phyloP scores from a whole-genome alignment of 2,329 filamentous ascomycete species.

The Epicoccum nigrum region DNA sequence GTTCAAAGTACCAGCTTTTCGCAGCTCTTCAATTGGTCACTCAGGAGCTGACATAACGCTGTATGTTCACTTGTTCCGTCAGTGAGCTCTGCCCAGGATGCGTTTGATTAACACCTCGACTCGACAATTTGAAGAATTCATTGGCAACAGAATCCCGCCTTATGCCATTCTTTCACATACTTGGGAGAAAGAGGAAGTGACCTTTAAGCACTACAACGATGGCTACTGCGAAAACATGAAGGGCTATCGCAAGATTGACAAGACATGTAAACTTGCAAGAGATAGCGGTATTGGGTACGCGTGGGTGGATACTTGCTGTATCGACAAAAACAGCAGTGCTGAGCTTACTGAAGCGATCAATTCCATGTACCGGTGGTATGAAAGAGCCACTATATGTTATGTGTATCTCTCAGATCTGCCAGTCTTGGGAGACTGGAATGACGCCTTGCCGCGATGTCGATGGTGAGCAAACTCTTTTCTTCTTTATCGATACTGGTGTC shows the following conservation, averaged over 20 bases:
- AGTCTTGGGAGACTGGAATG: background rate
- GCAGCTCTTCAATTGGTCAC: no score
- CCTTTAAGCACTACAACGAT: background rate
- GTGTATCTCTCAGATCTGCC: conserved; percentile 14
- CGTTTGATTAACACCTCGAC: background rate
- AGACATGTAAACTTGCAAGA: background rate
- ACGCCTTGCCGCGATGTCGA: background rate
- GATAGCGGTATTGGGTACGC: background rate
- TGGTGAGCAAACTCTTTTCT: conserved; percentile 2
- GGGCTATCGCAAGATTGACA: conserved; percentile 6
- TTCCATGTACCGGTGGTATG: conserved; percentile 25
- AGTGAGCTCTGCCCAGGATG: background rate
- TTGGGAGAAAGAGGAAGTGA: conserved; percentile 15
- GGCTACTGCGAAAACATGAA: background rate
- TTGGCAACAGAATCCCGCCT: background rate
- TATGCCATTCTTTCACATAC: conserved; percentile 15
- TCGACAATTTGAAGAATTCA: background rate
- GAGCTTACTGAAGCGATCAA: conserved; percentile 19
- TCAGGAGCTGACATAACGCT: no score
- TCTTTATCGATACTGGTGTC: no score
- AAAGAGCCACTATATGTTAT: conserved; percentile 14
- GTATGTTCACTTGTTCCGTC: no score
- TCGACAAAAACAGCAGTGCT: conserved; percentile 17
- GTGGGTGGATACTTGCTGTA: conserved; percentile 15
- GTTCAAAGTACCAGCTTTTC: no score